phyloP scores from a whole-genome alignment of 345 rosid species.

The Hibiscus mutabilis region DNA sequence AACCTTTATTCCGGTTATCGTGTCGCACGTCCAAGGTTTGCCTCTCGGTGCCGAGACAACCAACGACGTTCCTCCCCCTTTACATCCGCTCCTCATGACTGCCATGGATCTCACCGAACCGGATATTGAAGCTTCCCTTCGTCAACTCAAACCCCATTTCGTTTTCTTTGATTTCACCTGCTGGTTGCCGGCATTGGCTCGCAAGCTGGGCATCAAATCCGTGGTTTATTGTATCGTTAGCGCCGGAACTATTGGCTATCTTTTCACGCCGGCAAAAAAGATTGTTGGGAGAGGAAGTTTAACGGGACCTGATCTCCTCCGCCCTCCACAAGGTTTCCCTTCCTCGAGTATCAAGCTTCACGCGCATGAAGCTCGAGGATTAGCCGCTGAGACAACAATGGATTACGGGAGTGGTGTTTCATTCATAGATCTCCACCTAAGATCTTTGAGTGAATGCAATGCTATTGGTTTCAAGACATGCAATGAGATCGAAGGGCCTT shows the following conservation, averaged over 20 bases:
- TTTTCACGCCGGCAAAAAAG: neutral
- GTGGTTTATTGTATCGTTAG: neutral
- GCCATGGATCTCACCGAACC: neutral
- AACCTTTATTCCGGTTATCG: conserved; percentile 5
- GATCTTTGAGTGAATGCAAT: conserved; percentile 15
- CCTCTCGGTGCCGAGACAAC: conserved; percentile 18
- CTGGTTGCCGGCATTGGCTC: neutral
- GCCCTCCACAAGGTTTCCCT: conserved; percentile 24
- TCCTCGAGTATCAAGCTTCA: conserved; percentile 16
- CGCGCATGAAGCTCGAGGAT: conserved; percentile 23
- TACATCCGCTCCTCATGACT: neutral
- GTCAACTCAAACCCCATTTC: neutral
- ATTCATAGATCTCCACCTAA: conserved; percentile 12
- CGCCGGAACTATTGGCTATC: neutral
- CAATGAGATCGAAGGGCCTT: conserved; percentile 35
- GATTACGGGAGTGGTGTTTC: conserved; percentile 3
- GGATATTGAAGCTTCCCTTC: neutral
- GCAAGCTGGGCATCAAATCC: neutral
- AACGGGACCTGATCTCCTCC: neutral
- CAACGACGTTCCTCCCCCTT: neutral
- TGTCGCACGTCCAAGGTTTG: conserved; percentile 26
- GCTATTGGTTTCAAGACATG: conserved; percentile 22
- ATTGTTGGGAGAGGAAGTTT: neutral
- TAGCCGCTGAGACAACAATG: neutral
- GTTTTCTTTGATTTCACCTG: neutral